Evolutionary conservation across 1,284 basidiomycete species (phyloP).

Genomic region (Tilletia horrida): DNA sequence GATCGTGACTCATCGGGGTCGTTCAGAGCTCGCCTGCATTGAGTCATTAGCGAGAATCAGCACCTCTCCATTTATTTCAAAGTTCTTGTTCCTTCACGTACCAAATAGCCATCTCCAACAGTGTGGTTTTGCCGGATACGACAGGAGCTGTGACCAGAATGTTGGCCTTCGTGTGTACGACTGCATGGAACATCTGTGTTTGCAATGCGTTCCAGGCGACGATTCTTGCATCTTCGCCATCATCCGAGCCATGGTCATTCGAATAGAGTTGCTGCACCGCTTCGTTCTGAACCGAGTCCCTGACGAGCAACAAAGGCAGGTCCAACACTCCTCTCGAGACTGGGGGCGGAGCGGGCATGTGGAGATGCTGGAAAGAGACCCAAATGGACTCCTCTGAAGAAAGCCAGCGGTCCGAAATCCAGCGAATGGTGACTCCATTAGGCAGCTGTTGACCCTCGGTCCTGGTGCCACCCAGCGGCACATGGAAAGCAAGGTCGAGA

Average conservation of each 20-base stretch:
- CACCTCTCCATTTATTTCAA: background rate
- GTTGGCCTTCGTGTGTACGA: slow-evolving; percentile 70
- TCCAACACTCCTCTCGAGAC: slow-evolving; percentile 71
- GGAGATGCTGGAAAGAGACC: slow-evolving; percentile 67
- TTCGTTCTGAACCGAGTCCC: slow-evolving; percentile 47
- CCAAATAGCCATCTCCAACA: slow-evolving; percentile 72
- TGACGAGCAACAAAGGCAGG: slow-evolving; percentile 70
- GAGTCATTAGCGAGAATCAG: background rate
- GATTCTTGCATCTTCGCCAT: background rate
- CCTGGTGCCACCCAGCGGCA: slow-evolving; percentile 59
- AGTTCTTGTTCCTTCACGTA: slow-evolving; percentile 53
- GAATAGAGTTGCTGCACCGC: slow-evolving; percentile 41
- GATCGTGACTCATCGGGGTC: background rate
- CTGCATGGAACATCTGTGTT: slow-evolving; percentile 82
- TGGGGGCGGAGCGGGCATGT: slow-evolving; percentile 71
- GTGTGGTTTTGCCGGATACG: slow-evolving; percentile 74
- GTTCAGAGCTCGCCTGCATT: background rate
- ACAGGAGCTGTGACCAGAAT: slow-evolving; percentile 77
- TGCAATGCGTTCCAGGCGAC: slow-evolving; percentile 69
- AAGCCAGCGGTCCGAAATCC: slow-evolving; percentile 89
- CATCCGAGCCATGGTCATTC: background rate
- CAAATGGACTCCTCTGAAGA: slow-evolving; percentile 75
- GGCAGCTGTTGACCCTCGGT: slow-evolving; percentile 17
- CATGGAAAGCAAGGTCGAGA: slow-evolving; percentile 74
- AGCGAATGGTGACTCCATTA: slow-evolving; percentile 60